phyloP scores from a whole-genome alignment of 768 basidiomycete genomes.

The Suillus decipiens region DNA sequence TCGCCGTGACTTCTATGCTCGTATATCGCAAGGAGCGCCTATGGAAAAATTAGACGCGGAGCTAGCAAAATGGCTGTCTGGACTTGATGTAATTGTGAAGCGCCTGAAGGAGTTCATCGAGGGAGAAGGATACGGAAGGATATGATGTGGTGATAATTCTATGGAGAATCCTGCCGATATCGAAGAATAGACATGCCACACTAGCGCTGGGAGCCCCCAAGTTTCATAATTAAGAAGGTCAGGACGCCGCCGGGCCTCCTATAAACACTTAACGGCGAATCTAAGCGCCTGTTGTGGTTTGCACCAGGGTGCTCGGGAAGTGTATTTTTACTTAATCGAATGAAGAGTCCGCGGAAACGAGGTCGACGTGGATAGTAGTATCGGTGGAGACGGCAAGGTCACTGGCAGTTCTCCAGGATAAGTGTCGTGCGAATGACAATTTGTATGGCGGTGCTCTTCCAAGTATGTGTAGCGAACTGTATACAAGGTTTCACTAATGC shows the following conservation, averaged over 20 bases:
- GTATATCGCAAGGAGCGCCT: constrained; percentile 65
- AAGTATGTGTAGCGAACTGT: background rate
- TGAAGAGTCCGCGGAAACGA: constrained; percentile 6
- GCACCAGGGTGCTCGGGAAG: background rate
- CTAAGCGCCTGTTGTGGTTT: background rate
- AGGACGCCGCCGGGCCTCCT: background rate
- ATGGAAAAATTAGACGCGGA: constrained; percentile 58
- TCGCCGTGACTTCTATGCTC: constrained; percentile 62
- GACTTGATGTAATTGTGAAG: constrained; percentile 55
- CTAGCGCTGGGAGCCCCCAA: background rate
- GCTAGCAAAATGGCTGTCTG: constrained; percentile 61
- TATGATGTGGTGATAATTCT: constrained; percentile 34
- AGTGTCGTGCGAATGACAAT: background rate
- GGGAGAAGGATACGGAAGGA: constrained; percentile 57
- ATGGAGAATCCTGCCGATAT: constrained; percentile 21
- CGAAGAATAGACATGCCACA: background rate
- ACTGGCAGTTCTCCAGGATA: background rate
- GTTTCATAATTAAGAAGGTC: constrained; percentile 1
- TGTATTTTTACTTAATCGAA: background rate
- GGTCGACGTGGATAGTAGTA: background rate
- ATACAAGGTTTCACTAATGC: background rate
- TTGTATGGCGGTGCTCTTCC: no score
- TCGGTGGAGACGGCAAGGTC: background rate
- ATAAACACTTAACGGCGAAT: background rate
- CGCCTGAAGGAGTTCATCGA: constrained; percentile 57